Evolutionary conservation across 805 yeast genomes (phyloP), one percentile per base, ranked within the genome.

Genomic region (Metschnikowia koreensis): DNA sequence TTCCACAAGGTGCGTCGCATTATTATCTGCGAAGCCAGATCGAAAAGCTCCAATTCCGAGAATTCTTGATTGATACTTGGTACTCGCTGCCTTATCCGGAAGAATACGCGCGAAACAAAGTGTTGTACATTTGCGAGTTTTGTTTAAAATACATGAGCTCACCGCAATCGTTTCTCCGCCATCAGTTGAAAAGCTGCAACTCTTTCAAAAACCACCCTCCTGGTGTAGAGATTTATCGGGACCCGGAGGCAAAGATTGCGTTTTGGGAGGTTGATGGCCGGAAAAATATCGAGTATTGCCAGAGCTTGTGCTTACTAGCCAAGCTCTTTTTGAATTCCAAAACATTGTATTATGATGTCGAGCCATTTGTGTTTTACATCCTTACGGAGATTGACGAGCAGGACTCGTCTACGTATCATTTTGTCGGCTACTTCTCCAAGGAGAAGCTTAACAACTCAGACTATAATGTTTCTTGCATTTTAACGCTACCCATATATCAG

Each of bases 351-450:
- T 90, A 90, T 65, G 98, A 94, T 63, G 98, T 93, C 41, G 97
- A 94, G 66, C 97, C 98, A 1, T 93, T 93, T 61, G 80, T 87
- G 64, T 94, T 94, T 64, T 94, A 93, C 68, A 83, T 92, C 1
- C 68, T 94, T 42, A 87, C 93, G 6, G 94, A 87, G 57, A 73
- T 79, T 41, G 88, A 84, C 60, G 74, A 60, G 26, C 47, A 51
- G 17, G 69, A 72, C 60, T 65, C 72, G 27, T 60, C 68, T 4
- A 61, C 60, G 15, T 86, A 86, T 63, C 91, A 89, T 63, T 87
- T 94, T 69, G 92, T 92, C 38, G 99, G 99, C 0, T 94, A 94
- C 67, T 94, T 94, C 65, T 88, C 96, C 26, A 94, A 94, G 62
- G 97, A 92, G 61, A 85, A 85, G 60, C 73, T 87, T 53, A 86